Conservation (phyloP, 441 rosid species). For the Erodium chrysanthum region DNA sequence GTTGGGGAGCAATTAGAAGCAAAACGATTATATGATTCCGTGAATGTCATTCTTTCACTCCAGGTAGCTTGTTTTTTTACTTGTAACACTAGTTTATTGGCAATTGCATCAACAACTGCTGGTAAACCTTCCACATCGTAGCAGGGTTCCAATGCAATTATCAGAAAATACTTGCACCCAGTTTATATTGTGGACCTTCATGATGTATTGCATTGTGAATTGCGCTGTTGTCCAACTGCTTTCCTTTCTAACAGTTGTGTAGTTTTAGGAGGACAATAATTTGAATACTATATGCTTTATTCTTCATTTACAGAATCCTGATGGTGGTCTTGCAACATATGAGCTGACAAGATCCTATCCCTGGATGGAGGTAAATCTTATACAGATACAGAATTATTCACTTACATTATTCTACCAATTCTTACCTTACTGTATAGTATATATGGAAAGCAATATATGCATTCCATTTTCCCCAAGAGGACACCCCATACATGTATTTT, state of each 20-base stretch:
- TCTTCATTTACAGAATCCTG: slow-evolving; percentile 46
- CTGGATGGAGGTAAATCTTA: slow-evolving; percentile 75
- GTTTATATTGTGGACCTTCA: background rate
- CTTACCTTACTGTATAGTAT: background rate
- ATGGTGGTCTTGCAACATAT: slow-evolving; percentile 74
- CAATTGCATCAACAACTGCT: background rate
- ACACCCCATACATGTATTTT: background rate
- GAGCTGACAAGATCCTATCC: slow-evolving; percentile 78
- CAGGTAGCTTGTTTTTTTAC: slow-evolving; percentile 40
- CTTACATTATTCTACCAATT: no score
- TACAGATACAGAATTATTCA: background rate
- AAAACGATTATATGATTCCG: slow-evolving; percentile 57
- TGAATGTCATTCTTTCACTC: slow-evolving; percentile 75
- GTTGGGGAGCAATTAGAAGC: slow-evolving; percentile 70
- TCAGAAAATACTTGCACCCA: slow-evolving; percentile 24
- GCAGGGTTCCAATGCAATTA: background rate
- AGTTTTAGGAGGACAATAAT: background rate
- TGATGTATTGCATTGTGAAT: background rate
- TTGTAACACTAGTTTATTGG: background rate
- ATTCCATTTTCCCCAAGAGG: background rate
- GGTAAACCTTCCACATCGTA: background rate
- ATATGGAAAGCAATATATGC: background rate
- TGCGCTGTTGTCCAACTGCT: background rate
- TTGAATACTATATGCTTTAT: background rate
- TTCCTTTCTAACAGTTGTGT: background rate